Conservation (phyloP, 2,329 filamentous ascomycete species). For the Bipolaris victoriae region DNA sequence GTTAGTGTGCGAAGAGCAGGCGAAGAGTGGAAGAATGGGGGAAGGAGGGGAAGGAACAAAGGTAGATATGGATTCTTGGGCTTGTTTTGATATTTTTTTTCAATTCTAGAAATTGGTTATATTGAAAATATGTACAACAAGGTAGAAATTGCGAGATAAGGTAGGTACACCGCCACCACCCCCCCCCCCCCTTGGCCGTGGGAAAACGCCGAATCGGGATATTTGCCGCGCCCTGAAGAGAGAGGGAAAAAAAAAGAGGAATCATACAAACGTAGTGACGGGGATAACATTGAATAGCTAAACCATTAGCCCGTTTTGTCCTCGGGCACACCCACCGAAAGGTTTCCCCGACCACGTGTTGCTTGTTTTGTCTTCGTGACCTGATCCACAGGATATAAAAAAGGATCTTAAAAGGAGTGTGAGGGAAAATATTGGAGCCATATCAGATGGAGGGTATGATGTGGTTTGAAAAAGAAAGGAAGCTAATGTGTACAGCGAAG, state of each 20-base stretch:
- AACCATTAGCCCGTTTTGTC: conserved; percentile 4
- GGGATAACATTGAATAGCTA: conserved; percentile 27
- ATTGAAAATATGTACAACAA: not conserved
- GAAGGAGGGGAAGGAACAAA: too few species aligned
- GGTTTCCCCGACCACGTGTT: conserved; percentile 7
- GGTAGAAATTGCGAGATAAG: not conserved
- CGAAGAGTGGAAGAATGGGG: too few species aligned
- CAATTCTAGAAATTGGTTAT: not conserved
- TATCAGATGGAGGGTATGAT: conserved; percentile 12
- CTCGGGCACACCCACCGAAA: not conserved
- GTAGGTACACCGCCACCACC: too few species aligned
- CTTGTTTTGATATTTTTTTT: not conserved
- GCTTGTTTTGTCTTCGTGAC: conserved; percentile 21
- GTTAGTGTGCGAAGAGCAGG: too few species aligned
- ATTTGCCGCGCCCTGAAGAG: conserved; percentile 4
- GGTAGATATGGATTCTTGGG: too few species aligned
- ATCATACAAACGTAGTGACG: conserved; percentile 14
- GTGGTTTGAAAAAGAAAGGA: conserved; percentile 25
- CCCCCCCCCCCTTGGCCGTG: too few species aligned
- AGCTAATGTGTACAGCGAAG: conserved; percentile 42
- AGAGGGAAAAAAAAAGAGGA: not conserved
- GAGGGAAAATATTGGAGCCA: conserved; percentile 13
- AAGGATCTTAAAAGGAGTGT: conserved; percentile 21
- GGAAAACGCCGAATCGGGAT: conserved; percentile 7
- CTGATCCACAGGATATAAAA: conserved; percentile 17